Percentiles rank a stretch among this genome's conserved stretches.
These are phyloP conservation scores for Deinandra increscens DNA, from an alignment of 129 eudicot species.

Conservation along the genomic window DNA sequence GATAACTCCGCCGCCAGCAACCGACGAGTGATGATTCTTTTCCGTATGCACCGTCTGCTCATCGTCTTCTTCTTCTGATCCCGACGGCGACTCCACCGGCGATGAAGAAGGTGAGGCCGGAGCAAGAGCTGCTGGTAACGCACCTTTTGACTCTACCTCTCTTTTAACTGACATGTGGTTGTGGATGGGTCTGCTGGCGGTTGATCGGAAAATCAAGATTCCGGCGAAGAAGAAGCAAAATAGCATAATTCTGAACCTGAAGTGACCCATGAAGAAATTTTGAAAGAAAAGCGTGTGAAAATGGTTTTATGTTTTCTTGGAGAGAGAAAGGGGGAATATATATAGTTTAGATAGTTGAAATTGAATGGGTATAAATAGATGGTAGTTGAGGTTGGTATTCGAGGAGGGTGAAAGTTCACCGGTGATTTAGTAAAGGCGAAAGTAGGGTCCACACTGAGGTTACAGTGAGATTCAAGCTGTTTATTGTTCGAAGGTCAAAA, in stretches of 20 bases:
- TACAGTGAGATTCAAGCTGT: constrained; percentile 26
- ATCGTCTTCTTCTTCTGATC: neutral
- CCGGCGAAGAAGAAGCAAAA: constrained; percentile 14
- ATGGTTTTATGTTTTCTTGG: neutral
- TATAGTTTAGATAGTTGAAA: neutral
- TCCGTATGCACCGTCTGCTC: constrained; percentile 16
- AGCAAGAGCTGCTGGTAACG: neutral
- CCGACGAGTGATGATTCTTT: constrained; percentile 44
- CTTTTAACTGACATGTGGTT: neutral
- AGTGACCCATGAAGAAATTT: constrained; percentile 23
- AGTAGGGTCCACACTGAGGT: constrained; percentile 23
- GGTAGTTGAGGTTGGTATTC: neutral
- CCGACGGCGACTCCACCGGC: constrained; percentile 35
- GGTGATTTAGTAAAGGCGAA: neutral
- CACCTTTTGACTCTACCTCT: constrained; percentile 2
- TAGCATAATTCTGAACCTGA: constrained; percentile 1
- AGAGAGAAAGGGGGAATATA: neutral
- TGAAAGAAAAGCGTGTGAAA: neutral
- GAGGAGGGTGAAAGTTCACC: neutral
- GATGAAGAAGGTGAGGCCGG: constrained; percentile 12
- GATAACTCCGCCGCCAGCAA: constrained; percentile 66
- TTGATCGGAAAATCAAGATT: constrained; percentile 25
- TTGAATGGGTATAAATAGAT: constrained; percentile 10
- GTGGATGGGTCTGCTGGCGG: constrained; percentile 21
- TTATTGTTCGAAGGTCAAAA: neutral